phyloP scores from a whole-genome alignment of 2,329 filamentous ascomycete genomes.

The Aspergillus sp. region DNA sequence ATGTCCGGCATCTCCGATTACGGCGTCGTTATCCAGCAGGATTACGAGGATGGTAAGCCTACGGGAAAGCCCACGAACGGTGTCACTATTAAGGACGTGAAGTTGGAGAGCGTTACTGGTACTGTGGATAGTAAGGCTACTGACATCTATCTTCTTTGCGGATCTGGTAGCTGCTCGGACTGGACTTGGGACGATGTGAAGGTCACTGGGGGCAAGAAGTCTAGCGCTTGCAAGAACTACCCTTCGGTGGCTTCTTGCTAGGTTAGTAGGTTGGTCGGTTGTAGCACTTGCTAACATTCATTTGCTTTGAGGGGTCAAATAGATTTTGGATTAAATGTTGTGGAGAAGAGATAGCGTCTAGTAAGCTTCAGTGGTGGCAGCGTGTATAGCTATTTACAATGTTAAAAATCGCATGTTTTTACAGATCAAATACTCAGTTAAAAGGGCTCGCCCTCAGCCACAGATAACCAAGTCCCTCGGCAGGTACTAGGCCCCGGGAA shows the following conservation, averaged over 20 bases:
- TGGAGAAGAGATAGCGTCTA: too few species aligned
- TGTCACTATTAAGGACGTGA: conserved; percentile 39
- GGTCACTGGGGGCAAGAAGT: conserved; percentile 36
- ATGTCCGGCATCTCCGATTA: conserved; percentile 50
- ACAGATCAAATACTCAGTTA: too few species aligned
- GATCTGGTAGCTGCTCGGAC: conserved; percentile 41
- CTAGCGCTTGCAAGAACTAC: not conserved
- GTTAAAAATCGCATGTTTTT: too few species aligned
- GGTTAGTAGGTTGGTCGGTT: not conserved
- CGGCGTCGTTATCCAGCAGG: conserved; percentile 56
- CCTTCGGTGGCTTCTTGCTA: conserved; percentile 6
- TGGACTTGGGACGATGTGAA: conserved; percentile 40
- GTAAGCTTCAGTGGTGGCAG: too few species aligned
- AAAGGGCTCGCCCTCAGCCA: too few species aligned
- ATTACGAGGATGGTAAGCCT: conserved; percentile 53
- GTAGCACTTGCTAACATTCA: too few species aligned
- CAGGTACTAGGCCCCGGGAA: too few species aligned
- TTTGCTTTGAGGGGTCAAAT: too few species aligned
- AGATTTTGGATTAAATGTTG: too few species aligned
- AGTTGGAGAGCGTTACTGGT: conserved; percentile 40
- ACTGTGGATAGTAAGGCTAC: conserved; percentile 29
- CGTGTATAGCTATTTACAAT: too few species aligned
- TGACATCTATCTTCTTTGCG: conserved; percentile 45
- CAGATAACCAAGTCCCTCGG: too few species aligned
- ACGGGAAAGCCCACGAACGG: conserved; percentile 43